A percentile compares a stretch with the other conserved stretches of the same genome.
Conservation (phyloP, 1,284 basidiomycete species). For the Sutorius eximius region DNA sequence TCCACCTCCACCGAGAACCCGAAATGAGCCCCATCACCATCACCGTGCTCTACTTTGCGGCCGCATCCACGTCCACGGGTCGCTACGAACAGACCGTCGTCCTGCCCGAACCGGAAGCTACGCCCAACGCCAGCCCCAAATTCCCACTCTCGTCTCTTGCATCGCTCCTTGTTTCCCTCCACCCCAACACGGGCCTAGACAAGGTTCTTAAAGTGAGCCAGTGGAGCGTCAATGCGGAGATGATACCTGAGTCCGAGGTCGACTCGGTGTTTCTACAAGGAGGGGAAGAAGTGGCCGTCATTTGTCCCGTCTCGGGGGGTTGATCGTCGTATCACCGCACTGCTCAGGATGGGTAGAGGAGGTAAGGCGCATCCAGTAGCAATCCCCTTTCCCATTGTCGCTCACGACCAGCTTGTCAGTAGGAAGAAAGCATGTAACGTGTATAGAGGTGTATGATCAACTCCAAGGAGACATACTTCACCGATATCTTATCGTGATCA, state of each 20-base stretch:
- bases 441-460: background rate
- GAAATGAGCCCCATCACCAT: constrained; percentile 44
- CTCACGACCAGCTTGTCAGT: background rate
- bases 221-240: constrained; percentile 80
- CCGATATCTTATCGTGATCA: background rate
- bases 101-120: constrained; percentile 36
- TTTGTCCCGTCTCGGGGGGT: constrained; percentile 81
- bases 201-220: constrained; percentile 57
- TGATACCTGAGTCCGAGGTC: constrained; percentile 61
- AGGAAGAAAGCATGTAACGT: background rate
- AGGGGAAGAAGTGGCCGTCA: constrained; percentile 78
- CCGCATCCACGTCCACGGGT: constrained; percentile 68
- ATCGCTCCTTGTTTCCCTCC: constrained; percentile 48
- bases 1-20: background rate
- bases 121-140: constrained; percentile 32
- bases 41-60: constrained; percentile 79
- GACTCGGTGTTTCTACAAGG: constrained; percentile 50
- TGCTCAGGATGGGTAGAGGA: background rate
- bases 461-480: background rate
- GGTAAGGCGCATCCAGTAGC: background rate
- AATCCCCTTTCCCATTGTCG: background rate
- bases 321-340: constrained; percentile 30
- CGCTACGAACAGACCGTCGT: constrained; percentile 49
- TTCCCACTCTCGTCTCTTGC: constrained; percentile 57
- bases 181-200: constrained; percentile 52